These are phyloP conservation scores for Chrysoporthe deuterocubensis DNA, from an alignment of 2,329 filamentous ascomycete species.

Conservation along the genomic window DNA sequence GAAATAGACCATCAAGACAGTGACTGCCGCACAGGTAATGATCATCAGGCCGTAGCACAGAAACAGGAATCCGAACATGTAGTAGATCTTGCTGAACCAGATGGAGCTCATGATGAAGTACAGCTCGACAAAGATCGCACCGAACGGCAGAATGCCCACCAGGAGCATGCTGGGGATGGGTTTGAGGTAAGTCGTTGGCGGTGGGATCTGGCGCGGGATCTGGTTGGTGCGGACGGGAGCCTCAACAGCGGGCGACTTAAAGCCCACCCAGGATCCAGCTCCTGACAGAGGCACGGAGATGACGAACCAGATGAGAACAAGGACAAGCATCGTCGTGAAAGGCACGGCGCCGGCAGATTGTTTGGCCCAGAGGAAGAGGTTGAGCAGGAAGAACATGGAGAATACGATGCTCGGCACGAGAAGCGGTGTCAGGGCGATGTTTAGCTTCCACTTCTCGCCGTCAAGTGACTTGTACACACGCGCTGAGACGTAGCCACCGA, in stretches of 20 bases:
- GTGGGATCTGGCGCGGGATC: conserved; percentile 95
- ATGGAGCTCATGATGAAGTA: conserved; percentile 99
- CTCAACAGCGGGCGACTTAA: conserved; percentile 73
- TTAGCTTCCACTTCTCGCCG: conserved; percentile 92
- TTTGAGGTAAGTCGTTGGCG: conserved; percentile 78
- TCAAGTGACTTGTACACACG: conserved; percentile 93
- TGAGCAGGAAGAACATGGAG: conserved; percentile 85
- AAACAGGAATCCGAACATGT: conserved; percentile 99
- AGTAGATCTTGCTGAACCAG: conserved; percentile 99
- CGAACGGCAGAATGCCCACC: conserved; percentile 91
- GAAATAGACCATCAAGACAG: conserved; percentile 94
- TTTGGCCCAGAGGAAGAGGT: conserved; percentile 95
- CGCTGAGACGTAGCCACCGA: conserved; percentile 88
- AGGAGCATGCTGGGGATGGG: conserved; percentile 89
- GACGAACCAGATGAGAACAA: conserved; percentile 93
- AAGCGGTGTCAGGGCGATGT: conserved; percentile 85
- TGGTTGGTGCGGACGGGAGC: conserved; percentile 94
- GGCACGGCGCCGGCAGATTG: conserved; percentile 91
- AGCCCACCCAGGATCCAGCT: conserved; percentile 90
- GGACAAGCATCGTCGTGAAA: conserved; percentile 94
- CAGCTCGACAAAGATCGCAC: conserved; percentile 95
- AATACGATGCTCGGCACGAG: conserved; percentile 89
- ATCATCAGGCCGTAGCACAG: conserved; percentile 98
- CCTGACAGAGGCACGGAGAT: conserved; percentile 93
- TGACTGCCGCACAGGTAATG: conserved; percentile 89